Base-by-base conservation (phyloP, 176 grass and related monocot species). In the Poa annua region DNA sequence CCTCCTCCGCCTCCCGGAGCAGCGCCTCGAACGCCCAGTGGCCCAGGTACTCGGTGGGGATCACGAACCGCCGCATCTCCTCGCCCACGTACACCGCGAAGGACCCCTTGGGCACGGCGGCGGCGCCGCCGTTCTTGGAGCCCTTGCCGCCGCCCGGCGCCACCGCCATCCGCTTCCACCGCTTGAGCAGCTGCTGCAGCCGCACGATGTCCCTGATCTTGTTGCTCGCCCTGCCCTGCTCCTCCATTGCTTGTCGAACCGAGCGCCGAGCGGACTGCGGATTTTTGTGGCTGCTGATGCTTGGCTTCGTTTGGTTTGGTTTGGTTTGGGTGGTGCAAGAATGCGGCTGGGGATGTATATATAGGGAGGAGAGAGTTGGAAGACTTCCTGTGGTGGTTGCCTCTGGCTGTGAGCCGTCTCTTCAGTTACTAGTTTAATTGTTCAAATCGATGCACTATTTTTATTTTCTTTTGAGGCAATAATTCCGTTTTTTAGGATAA, bases 11-110 rank as follows among this genome's bases (percentile, higher is more conserved):
- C 36, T 97, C 92, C 66, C 90, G 89, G 62, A 97, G 92, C 56
- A 97, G 85, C 61, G 78, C 86, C 6, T 75, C 88, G 76, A 97
- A 97, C 2, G 92, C 92, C 86, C 86, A 73, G 81, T 91, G 92
- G 36, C 84, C 74, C 36, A 97, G 81, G 88, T 91, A 94, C 57
- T 94, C 92, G 5, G 95, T 97, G 45, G 95, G 95, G 81, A 97
- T 97, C 10, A 97, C 95, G 66, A 97, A 97, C 84, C 95, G 81
- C 72, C 87, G 88, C 95, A 91, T 94, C 83, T 97, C 92, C 47
- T 94, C 88, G 24, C 95, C 92, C 0, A 97, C 95, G 71, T 91
- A 97, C 71, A 97, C 95, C 3, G 90, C 92, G 25, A 97, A 88
- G 81, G 78, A 94, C 4, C 95, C 95, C 83, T 87, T 91, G 4